phyloP scores from a whole-genome alignment of 129 eudicot genomes.

The Tagetes patula region DNA sequence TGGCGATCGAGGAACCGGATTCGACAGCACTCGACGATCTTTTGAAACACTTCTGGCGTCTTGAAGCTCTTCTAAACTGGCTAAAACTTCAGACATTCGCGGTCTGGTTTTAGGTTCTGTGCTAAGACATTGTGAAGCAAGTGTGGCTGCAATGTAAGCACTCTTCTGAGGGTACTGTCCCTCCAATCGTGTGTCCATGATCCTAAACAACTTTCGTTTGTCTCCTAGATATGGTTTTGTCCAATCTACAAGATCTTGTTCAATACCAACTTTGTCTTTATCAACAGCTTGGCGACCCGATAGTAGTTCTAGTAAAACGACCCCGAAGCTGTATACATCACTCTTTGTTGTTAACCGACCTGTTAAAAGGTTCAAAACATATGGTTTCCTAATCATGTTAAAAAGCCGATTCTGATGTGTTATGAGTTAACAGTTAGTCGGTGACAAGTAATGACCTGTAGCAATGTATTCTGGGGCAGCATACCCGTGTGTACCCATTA shows the following conservation, averaged over 20 bases:
- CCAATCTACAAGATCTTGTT: slow-evolving; percentile 90
- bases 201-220: slow-evolving; percentile 68
- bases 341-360: slow-evolving; percentile 82
- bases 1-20: slow-evolving; percentile 41
- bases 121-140: slow-evolving; percentile 69
- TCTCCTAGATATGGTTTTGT: slow-evolving; percentile 83
- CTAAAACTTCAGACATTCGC: slow-evolving; percentile 64
- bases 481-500: slow-evolving; percentile 93
- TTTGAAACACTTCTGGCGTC: slow-evolving; percentile 37
- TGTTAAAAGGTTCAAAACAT: slow-evolving; percentile 16
- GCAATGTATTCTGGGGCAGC: slow-evolving; percentile 97
- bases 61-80: slow-evolving; percentile 63
- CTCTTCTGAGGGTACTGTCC: slow-evolving; percentile 89
- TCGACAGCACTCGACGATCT: slow-evolving; percentile 28
- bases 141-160: slow-evolving; percentile 57
- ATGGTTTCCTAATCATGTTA: neutral
- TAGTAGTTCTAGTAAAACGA: slow-evolving; percentile 75
- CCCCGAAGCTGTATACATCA: slow-evolving; percentile 95
- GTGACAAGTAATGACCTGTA: slow-evolving; percentile 49
- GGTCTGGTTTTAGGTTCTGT: slow-evolving; percentile 70
- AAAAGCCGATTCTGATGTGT: neutral
- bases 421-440: neutral
- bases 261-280: slow-evolving; percentile 54
- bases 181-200: slow-evolving; percentile 85
- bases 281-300: slow-evolving; percentile 87